Evolutionary conservation across 2,329 filamentous ascomycete genomes (phyloP).

Genomic region (Arthrinium phaeospermum): DNA sequence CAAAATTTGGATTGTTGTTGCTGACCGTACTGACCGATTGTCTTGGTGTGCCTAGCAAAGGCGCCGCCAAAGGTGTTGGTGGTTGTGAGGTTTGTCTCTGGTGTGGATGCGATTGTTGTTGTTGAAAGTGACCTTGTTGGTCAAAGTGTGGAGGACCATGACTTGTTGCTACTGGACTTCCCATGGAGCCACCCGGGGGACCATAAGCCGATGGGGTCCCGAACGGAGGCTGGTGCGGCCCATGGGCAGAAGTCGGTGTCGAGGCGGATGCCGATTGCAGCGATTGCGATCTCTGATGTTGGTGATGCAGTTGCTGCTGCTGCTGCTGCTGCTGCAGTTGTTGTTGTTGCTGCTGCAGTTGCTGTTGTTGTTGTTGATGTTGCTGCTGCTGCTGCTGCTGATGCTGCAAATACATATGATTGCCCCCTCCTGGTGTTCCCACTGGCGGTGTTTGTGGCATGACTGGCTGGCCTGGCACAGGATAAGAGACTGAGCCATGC

Average conservation of each 20-base stretch:
- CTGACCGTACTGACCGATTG: conserved; percentile 44
- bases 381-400: conserved; percentile 43
- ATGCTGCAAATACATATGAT: conserved; percentile 40
- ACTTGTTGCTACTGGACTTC: conserved; percentile 56
- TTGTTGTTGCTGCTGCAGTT: conserved; percentile 45
- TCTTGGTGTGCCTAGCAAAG: conserved; percentile 49
- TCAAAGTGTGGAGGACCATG: conserved; percentile 46
- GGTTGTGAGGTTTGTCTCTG: conserved; percentile 60
- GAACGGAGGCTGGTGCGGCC: conserved; percentile 58
- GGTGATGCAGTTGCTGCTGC: conserved; percentile 43
- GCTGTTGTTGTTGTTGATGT: conserved; percentile 39
- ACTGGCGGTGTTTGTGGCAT: conserved; percentile 58
- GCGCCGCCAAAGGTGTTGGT: conserved; percentile 58
- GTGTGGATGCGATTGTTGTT: conserved; percentile 34
- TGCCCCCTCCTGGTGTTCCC: conserved; percentile 46
- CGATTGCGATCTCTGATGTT: conserved; percentile 59
- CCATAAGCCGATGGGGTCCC: conserved; percentile 49
- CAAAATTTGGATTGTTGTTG: conserved; percentile 40
- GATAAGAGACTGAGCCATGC: conserved; percentile 42
- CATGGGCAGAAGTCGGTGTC: conserved; percentile 67
- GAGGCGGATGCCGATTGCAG: conserved; percentile 64
- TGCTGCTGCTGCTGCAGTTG: conserved; percentile 47
- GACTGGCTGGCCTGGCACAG: conserved; percentile 44
- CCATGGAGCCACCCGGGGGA: conserved; percentile 40
- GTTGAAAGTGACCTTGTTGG: conserved; percentile 26